Evolutionary conservation across 1,284 basidiomycete species (phyloP).

Genomic region (Cystobasidium slooffiae): DNA sequence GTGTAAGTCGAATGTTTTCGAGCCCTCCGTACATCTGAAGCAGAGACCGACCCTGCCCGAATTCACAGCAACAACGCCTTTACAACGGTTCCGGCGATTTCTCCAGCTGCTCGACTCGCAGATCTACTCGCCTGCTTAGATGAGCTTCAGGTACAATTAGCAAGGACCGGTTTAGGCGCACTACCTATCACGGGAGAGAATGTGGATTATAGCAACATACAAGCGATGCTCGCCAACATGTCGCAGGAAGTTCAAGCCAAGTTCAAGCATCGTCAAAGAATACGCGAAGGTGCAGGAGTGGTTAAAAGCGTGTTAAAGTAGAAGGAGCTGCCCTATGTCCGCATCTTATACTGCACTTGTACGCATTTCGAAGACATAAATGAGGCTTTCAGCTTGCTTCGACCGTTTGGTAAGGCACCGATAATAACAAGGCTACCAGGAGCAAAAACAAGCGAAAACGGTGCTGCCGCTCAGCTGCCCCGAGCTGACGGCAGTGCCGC

Average conservation of each 20-base stretch:
- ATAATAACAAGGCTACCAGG: too few species aligned
- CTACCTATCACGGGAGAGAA: conserved; percentile 15
- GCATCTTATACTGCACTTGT: too few species aligned
- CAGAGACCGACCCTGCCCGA: not conserved
- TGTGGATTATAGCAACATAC: conserved; percentile 24
- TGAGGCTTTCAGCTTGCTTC: too few species aligned
- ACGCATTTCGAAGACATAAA: too few species aligned
- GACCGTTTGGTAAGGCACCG: too few species aligned
- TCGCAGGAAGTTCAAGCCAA: conserved; percentile 29
- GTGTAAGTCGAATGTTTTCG: conserved; percentile 17
- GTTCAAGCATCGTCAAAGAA: conserved; percentile 37
- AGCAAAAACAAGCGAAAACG: too few species aligned
- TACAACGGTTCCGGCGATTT: conserved; percentile 1
- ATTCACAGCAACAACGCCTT: conserved; percentile 24
- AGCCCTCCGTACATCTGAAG: not conserved
- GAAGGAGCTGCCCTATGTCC: too few species aligned
- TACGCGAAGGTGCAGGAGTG: conserved; percentile 35
- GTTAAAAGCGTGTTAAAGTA: conserved; percentile 33
- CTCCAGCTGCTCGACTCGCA: conserved; percentile 17
- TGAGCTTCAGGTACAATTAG: conserved; percentile 31
- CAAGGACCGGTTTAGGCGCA: conserved; percentile 35
- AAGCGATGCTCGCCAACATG: conserved; percentile 20
- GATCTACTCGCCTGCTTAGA: conserved; percentile 31
- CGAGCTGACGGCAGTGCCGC: too few species aligned
- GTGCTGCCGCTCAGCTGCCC: too few species aligned